A percentile compares a stretch with the other conserved stretches of the same genome.
phyloP scores from a whole-genome alignment of 495 filamentous ascomycete genomes.

The Pyronema omphalodes region DNA sequence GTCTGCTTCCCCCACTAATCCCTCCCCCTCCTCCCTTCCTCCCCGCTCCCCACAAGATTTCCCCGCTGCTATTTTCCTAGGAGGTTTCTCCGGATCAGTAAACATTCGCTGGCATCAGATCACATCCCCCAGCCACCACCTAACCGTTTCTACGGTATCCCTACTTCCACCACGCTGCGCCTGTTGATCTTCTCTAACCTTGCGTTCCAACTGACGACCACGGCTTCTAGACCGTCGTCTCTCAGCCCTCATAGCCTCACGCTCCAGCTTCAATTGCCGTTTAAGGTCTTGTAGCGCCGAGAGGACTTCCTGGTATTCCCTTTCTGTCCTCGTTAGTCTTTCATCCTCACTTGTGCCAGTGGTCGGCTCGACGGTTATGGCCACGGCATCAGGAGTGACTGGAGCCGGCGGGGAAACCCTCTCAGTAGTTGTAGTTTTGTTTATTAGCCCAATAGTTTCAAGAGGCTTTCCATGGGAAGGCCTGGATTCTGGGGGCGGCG shows the following conservation, averaged over 20 bases:
- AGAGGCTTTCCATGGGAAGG: neutral
- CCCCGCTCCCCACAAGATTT: neutral
- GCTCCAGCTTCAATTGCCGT: conserved; percentile 8
- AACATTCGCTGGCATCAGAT: neutral
- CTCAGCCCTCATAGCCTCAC: neutral
- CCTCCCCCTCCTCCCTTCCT: neutral
- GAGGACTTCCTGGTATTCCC: conserved; percentile 19
- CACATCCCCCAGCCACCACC: conserved; percentile 5
- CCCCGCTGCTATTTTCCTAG: too few species aligned
- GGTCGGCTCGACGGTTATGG: neutral
- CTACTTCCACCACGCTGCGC: neutral
- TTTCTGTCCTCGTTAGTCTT: conserved; percentile 19
- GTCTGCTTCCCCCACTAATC: neutral
- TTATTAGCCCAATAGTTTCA: neutral
- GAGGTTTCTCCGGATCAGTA: too few species aligned
- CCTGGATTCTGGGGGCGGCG: neutral
- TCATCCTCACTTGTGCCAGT: neutral
- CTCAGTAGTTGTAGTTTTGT: neutral
- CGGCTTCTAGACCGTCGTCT: conserved; percentile 1
- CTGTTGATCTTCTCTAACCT: neutral
- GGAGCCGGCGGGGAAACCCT: neutral
- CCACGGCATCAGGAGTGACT: neutral
- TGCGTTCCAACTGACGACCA: neutral
- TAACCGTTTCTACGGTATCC: neutral
- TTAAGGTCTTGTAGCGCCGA: conserved; percentile 10